A percentile compares a stretch with the other conserved stretches of the same genome.
phyloP scores from a whole-genome alignment of 495 filamentous ascomycete species.

The Xylaria intraflava region DNA sequence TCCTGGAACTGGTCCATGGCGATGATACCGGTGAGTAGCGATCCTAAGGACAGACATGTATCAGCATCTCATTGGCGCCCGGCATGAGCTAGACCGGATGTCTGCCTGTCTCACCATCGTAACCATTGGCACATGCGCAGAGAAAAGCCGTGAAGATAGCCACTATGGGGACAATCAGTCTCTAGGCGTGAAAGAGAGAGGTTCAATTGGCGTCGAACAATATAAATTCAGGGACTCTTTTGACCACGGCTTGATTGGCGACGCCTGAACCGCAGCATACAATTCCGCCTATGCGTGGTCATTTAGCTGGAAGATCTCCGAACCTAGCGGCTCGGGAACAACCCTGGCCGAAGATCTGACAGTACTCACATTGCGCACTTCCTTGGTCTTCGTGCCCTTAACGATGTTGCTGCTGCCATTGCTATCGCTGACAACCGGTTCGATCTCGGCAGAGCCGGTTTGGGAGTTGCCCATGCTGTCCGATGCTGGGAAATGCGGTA shows the following conservation, averaged over 20 bases:
- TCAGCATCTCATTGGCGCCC: conserved; percentile 3
- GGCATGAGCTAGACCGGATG: not conserved
- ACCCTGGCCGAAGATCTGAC: not conserved
- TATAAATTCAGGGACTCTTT: conserved; percentile 49
- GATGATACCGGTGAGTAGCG: conserved; percentile 39
- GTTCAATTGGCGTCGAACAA: conserved; percentile 30
- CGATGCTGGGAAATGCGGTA: not conserved
- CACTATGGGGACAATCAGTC: conserved; percentile 18
- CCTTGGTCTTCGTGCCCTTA: conserved; percentile 39
- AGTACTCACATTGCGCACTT: conserved; percentile 46
- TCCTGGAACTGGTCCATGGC: conserved; percentile 37
- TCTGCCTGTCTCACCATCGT: conserved; percentile 34
- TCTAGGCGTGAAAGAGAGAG: not conserved
- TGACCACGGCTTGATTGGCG: conserved; percentile 50
- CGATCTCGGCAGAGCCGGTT: not conserved
- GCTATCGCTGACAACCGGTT: conserved; percentile 17
- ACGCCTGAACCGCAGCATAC: conserved; percentile 51
- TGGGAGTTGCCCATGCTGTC: conserved; percentile 20
- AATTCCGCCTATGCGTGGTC: conserved; percentile 42
- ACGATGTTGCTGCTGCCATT: conserved; percentile 31
- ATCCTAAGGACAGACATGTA: conserved; percentile 19
- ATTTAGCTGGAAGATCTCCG: conserved; percentile 11
- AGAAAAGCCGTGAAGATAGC: conserved; percentile 40
- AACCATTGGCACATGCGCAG: conserved; percentile 48
- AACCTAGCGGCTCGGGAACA: not conserved